Evolutionary conservation across 2,329 filamentous ascomycete species (phyloP), one percentile per base, ranked within the genome.

Genomic region (Sporothrix phasma): DNA sequence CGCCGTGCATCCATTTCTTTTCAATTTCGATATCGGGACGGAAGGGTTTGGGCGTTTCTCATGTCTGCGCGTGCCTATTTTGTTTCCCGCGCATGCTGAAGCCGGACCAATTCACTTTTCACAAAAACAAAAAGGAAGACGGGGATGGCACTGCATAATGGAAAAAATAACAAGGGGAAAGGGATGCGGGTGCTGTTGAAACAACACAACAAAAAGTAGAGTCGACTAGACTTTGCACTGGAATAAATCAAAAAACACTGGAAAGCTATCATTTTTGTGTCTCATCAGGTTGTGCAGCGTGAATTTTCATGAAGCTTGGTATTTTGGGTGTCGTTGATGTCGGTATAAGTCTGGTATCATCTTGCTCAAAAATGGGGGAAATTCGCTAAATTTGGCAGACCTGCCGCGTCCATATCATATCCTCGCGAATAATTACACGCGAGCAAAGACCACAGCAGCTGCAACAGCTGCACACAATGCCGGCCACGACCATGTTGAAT

Each of bases 211-310:
- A 54, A 56, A 43, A 29, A 49, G 54, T 63, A 63, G 26, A 22
- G 31, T 37, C 24, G 61, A 63, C 53, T n/a, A 29, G 3, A 31
- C 15, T 59, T 45, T 13, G 26, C 45, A 45, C 56, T 46, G 60
- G 62, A 65, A 66, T 62, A 62, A 59, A 46, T 45, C 43, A 39
- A 59, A 59, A 62, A 62, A 64, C 61, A 60, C 61, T 47, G 61
- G 47, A 54, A 62, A 62, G 24, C 34, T 46, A 43, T 22, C 7
- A 31, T 5, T 5, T 43, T 6, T n/a, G 2, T 34, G 4, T 13
- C 46, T 24, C 43, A 2, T 5, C 41, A 7, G 17, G 5, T 4
- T 6, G n/a, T 46, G 19, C 2, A 2, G 15, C n/a, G n/a, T n/a
- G n/a, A n/a, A n/a, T n/a, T n/a, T n/a, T n/a, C n/a, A n/a, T n/a